Percentiles rank a stretch among this genome's conserved stretches.
Evolutionary conservation across 495 filamentous ascomycete genomes (phyloP).

Genomic region (Neurospora sp.): DNA sequence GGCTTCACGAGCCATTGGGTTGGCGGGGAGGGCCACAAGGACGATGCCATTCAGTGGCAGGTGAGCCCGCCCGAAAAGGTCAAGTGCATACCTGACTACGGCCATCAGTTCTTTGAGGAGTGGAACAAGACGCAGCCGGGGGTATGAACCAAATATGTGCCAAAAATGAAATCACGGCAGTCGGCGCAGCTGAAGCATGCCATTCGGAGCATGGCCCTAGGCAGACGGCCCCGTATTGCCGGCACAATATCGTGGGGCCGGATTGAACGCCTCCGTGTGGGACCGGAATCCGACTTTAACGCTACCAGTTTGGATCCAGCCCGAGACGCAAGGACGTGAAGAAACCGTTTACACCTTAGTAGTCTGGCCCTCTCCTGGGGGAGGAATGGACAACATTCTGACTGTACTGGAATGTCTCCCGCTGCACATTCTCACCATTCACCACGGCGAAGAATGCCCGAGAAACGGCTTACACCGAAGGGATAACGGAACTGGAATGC

Average conservation of each 20-base stretch:
- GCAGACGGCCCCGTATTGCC: too few relatives aligned
- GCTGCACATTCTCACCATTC: not conserved
- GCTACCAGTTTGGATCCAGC: not conserved
- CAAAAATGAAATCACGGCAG: not conserved
- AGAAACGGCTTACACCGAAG: not conserved
- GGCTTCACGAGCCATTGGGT: conserved; percentile 30
- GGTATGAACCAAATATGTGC: not conserved
- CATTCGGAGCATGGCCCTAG: not conserved
- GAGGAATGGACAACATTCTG: not conserved
- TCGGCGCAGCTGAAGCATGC: not conserved
- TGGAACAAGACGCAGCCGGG: conserved; percentile 19
- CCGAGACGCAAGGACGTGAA: not conserved
- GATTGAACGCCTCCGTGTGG: not conserved
- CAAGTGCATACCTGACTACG: conserved; percentile 16
- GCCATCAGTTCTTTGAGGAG: conserved; percentile 12
- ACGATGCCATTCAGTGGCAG: conserved; percentile 10
- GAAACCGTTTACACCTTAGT: not conserved
- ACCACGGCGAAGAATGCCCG: not conserved
- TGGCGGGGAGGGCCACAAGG: not conserved
- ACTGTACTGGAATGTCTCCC: not conserved
- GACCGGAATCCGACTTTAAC: not conserved
- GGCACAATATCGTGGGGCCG: not conserved
- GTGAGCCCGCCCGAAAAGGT: conserved; percentile 14
- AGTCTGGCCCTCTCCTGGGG: not conserved
- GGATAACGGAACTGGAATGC: not conserved